Evolutionary conservation across 352 stramenopile species (phyloP), one percentile per base, ranked within the genome.

Genomic region (Phytophthora vignae): DNA sequence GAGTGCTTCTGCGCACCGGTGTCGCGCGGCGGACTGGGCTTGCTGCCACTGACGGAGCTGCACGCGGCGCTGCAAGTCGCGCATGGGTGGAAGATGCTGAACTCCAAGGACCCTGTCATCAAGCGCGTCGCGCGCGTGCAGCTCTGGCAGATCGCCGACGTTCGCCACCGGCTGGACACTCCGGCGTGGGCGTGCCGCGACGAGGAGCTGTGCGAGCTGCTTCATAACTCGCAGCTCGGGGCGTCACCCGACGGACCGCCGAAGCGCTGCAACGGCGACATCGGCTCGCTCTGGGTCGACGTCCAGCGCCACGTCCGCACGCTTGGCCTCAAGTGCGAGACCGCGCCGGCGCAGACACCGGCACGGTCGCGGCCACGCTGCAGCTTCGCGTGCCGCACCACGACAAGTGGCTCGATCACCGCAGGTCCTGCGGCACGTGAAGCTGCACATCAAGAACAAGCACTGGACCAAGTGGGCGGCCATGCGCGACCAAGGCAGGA

Each of bases 221-320:
- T 71, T 0, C 64, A 65, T 3, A 57, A 59, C 38, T 42, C 6
- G 3, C 11, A 48, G 22, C 36, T 65, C 19, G 4, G 4, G 25
- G 17, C 21, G 10, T 63, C 42, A 22, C 12, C 38, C 21, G 22
- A 63, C 42, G 38, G 21, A 2, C 17, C 12, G 6, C 5, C 31
- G 7, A 27, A 17, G n/a, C 57, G 42, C 44, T 38, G 65, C 57
- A 62, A 42, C 40, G 56, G 52, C 29, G 42, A 62, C 40, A 61
- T 66, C 54, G 27, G 27, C 9, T 69, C 59, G 22, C 31, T 73
- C 9, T 73, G 67, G 67, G 21, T 67, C 25, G 59, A 73, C 56
- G 22, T 73, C 42, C 27, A 62, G 62, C 54, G 17, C 19, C 4
- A 69, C n/a, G 22, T 69, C 9, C 36, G 27, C 3, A 31, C 7